Evolutionary conservation across 2,329 filamentous ascomycete genomes (phyloP), one percentile per base, ranked within the genome.

Genomic region (Trichoderma polysporum): DNA sequence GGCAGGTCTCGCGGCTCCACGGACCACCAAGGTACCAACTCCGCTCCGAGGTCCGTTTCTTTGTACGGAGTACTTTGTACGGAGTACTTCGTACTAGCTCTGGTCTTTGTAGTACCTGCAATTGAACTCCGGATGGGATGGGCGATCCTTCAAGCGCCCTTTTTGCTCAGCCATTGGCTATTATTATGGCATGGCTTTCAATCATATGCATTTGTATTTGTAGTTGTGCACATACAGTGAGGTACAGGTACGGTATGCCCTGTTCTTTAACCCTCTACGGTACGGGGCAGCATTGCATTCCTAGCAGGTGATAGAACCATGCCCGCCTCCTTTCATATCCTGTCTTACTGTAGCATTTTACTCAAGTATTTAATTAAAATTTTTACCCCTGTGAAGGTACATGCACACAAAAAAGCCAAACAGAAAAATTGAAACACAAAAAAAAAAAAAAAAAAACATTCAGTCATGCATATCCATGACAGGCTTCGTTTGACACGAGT

Each of bases 61-160:
- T 15, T 61, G 47, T 37, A n/a, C 10, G 17, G 47, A 45, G 54
- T 45, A 58, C 54, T n/a, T n/a, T n/a, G n/a, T n/a, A n/a, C n/a
- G n/a, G 3, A 12, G 37, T 25, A 37, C 31, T 35, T 31, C 19
- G 52, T n/a, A 19, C 31, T 31, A 54, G 19, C 45, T n/a, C 41
- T 45, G 41, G 41, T 45, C 41, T 17, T 19, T 37, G 52, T 56
- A 29, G 35, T 27, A 7, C 57, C 29, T 31, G 58, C 41, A 61
- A 37, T 25, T 19, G 33, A n/a, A n/a, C n/a, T n/a, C 58, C 22
- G 31, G 45, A 19, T 33, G 29, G 58, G 58, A 19, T 25, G 8
- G 58, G 9, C 45, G 58, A 61, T 61, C 58, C 47, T 61, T 37
- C 33, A 27, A 35, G 41, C 58, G 31, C 15, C 41, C 57, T 60